Evolutionary conservation across 441 rosid genomes (phyloP).

Genomic region (Populus trichocarpa): DNA sequence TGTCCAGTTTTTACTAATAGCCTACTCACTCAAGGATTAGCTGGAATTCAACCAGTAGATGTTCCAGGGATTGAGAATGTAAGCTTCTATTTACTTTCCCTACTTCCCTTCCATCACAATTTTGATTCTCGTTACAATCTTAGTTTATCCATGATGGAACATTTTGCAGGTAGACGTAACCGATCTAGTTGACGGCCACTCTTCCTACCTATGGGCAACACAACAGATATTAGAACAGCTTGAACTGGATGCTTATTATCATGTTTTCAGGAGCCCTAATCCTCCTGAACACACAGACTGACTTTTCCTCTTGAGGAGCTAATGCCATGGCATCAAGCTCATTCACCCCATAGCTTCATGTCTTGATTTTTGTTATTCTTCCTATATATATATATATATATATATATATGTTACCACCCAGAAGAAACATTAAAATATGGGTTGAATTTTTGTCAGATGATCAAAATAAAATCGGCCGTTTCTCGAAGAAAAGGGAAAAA

Average conservation of each 20-base stretch:
- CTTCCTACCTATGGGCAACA: constrained; percentile 55
- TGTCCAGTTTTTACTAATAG: constrained; percentile 29
- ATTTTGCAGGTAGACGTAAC: constrained; percentile 59
- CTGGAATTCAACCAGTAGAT: constrained; percentile 74
- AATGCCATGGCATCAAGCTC: constrained; percentile 17
- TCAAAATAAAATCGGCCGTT: not conserved
- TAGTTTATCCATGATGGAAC: not conserved
- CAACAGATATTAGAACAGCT: constrained; percentile 50
- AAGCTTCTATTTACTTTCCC: constrained; percentile 3
- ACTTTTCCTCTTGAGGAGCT: not conserved
- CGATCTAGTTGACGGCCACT: constrained; percentile 43
- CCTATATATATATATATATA: too few relatives aligned
- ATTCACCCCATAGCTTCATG: not conserved
- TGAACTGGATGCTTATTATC: constrained; percentile 63
- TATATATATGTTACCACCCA: not conserved
- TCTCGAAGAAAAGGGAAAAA: not conserved
- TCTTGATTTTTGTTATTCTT: not conserved
- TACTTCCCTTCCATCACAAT: not conserved
- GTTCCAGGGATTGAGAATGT: constrained; percentile 39
- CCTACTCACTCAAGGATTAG: constrained; percentile 81
- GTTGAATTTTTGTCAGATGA: not conserved
- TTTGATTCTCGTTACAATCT: not conserved
- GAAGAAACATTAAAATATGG: not conserved
- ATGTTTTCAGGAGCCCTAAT: constrained; percentile 41
- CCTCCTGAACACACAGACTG: not conserved